Conservation (phyloP, 1,284 basidiomycete genomes). For the Ceratorhiza oryzae-sativae region DNA sequence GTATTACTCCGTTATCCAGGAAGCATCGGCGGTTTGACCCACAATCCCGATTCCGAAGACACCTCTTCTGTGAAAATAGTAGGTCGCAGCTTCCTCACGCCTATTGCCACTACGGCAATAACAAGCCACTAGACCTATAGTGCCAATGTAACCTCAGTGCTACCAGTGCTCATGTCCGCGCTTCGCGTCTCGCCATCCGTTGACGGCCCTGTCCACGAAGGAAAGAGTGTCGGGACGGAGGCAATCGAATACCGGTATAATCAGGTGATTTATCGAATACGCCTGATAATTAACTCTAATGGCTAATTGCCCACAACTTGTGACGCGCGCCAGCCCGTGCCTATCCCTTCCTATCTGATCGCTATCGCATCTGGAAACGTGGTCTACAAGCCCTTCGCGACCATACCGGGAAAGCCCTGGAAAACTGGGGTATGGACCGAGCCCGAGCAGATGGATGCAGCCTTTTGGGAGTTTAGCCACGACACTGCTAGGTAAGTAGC, state of each 20-base stretch:
- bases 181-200: constrained; percentile 77
- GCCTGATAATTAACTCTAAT: background rate
- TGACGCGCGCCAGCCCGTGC: constrained; percentile 64
- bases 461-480: constrained; percentile 88
- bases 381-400: constrained; percentile 71
- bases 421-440: constrained; percentile 89
- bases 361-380: constrained; percentile 88
- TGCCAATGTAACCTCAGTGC: constrained; percentile 73
- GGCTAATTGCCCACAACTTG: background rate
- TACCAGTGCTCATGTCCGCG: constrained; percentile 87
- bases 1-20: constrained; percentile 27
- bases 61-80: constrained; percentile 78
- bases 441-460: constrained; percentile 78
- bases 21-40: constrained; percentile 2
- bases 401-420: constrained; percentile 71
- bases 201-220: constrained; percentile 68
- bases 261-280: constrained; percentile 42
- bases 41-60: constrained; percentile 53
- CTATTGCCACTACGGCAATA: background rate
- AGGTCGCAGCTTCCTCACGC: constrained; percentile 46
- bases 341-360: constrained; percentile 86
- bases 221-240: constrained; percentile 69
- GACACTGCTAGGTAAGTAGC: constrained; percentile 72
- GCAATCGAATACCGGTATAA: constrained; percentile 52
- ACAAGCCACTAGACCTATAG: constrained; percentile 67